Percentiles rank a stretch among this genome's conserved stretches.
Evolutionary conservation across 176 grass and related monocot species (phyloP).

Genomic region (Poa annua): DNA sequence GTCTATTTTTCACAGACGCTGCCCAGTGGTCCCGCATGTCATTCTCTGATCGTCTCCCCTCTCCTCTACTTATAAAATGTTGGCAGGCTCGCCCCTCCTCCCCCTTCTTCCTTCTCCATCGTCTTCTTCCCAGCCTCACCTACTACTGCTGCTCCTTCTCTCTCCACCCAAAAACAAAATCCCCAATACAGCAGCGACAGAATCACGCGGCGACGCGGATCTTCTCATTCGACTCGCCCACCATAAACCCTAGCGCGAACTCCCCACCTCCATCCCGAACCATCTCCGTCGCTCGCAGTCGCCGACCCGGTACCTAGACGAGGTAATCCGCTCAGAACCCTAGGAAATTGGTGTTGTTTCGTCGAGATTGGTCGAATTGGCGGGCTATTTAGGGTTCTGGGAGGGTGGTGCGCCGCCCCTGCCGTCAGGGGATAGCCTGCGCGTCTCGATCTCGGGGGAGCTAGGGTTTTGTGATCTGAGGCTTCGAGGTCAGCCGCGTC

Average conservation of each 20-base stretch:
- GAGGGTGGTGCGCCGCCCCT: slow-evolving; percentile 31
- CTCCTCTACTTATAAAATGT: background rate
- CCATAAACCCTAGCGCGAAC: slow-evolving; percentile 17
- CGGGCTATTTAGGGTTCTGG: slow-evolving; percentile 19
- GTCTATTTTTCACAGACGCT: background rate
- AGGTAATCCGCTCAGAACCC: slow-evolving; percentile 41
- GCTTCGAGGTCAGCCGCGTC: slow-evolving; percentile 23
- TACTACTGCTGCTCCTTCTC: slow-evolving; percentile 25
- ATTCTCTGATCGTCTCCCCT: background rate
- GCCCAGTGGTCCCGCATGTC: background rate
- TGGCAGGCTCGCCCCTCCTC: background rate
- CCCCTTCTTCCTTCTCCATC: slow-evolving; percentile 15
- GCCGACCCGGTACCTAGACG: slow-evolving; percentile 18
- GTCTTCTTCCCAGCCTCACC: slow-evolving; percentile 20
- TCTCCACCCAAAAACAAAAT: slow-evolving; percentile 17
- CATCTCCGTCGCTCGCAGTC: background rate
- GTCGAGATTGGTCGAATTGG: slow-evolving; percentile 26
- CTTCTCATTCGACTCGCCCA: background rate
- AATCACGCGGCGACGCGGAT: slow-evolving; percentile 11
- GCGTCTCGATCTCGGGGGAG: slow-evolving; percentile 34
- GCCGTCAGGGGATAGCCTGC: slow-evolving; percentile 16
- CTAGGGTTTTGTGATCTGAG: slow-evolving; percentile 50
- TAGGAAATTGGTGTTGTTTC: slow-evolving; percentile 20
- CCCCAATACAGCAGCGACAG: slow-evolving; percentile 10
- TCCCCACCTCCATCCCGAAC: background rate